phyloP scores from a whole-genome alignment of 352 stramenopile genomes.

The Globisporangium orthogonon region DNA sequence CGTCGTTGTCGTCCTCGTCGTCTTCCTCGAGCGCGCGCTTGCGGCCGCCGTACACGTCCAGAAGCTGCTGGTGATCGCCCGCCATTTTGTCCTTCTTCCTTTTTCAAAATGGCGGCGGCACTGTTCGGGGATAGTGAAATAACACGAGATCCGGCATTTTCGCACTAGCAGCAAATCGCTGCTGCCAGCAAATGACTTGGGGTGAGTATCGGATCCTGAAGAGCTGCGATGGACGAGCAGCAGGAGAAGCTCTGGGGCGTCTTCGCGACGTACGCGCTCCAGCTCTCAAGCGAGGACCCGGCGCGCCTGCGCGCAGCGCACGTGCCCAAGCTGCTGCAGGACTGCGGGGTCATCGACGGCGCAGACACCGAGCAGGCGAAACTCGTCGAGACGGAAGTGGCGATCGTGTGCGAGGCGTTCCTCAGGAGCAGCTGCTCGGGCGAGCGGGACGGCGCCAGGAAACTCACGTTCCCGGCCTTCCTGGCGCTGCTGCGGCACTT shows the following conservation, averaged over 20 bases:
- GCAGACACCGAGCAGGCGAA: conserved; percentile 44
- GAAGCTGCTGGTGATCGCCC: background rate
- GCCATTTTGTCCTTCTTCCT: background rate
- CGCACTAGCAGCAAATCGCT: background rate
- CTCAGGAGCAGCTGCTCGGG: conserved; percentile 44
- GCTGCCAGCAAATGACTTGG: background rate
- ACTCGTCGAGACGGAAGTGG: conserved; percentile 65
- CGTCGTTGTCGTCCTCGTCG: conserved; percentile 29
- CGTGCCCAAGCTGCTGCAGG: conserved; percentile 70
- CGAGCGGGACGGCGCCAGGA: conserved; percentile 53
- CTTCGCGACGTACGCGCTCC: conserved; percentile 67
- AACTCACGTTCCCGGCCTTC: conserved; percentile 67
- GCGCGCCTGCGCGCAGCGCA: conserved; percentile 60
- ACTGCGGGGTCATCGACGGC: conserved; percentile 63
- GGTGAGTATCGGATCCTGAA: background rate
- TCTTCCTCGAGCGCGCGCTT: conserved; percentile 42
- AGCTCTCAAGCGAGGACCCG: conserved; percentile 72
- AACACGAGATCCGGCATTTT: background rate
- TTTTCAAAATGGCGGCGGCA: background rate
- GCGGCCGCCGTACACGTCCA: conserved; percentile 16
- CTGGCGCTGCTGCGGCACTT: conserved; percentile 62
- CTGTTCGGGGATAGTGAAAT: background rate
- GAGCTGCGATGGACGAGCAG: conserved; percentile 18
- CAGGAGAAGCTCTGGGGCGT: conserved; percentile 77
- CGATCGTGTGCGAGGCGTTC: conserved; percentile 71